phyloP scores from a whole-genome alignment of 78 protist genomes.

The Cavenderia fasciculata region DNA sequence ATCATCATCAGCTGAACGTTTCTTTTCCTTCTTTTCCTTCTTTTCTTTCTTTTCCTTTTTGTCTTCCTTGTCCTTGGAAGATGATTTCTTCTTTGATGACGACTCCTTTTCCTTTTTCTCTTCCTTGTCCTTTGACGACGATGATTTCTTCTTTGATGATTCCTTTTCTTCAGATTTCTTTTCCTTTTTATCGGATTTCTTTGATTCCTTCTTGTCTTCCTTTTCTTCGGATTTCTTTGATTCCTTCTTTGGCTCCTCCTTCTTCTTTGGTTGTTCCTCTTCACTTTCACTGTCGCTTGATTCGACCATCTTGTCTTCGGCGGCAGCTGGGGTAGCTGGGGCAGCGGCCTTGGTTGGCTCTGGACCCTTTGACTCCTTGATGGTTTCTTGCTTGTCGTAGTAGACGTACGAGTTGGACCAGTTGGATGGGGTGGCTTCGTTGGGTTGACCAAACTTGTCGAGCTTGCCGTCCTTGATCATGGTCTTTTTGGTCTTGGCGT shows the following conservation, averaged over 20 bases:
- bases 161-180: constrained; percentile 24
- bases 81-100: constrained; percentile 6
- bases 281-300: constrained; percentile 31
- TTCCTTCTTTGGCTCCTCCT: constrained; percentile 23
- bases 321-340: neutral
- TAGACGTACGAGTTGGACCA: constrained; percentile 89
- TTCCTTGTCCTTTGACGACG: constrained; percentile 36
- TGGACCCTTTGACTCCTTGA: neutral
- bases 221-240: constrained; percentile 17
- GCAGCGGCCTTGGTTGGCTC: constrained; percentile 8
- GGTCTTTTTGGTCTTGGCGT: constrained; percentile 94
- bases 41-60: constrained; percentile 22
- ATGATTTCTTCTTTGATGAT: neutral
- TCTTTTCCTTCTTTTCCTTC: constrained; percentile 41
- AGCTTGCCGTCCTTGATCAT: constrained; percentile 97
- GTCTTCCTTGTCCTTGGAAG: neutral
- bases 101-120: constrained; percentile 39
- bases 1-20: constrained; percentile 36
- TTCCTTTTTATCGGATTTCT: neutral
- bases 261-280: constrained; percentile 34
- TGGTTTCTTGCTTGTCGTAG: constrained; percentile 36
- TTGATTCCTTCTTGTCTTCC: constrained; percentile 43
- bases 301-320: neutral
- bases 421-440: constrained; percentile 96
- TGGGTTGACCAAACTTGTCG: constrained; percentile 98